phyloP scores from a whole-genome alignment of 192 early-diverging fungal species.

The Coemansia sp. region DNA sequence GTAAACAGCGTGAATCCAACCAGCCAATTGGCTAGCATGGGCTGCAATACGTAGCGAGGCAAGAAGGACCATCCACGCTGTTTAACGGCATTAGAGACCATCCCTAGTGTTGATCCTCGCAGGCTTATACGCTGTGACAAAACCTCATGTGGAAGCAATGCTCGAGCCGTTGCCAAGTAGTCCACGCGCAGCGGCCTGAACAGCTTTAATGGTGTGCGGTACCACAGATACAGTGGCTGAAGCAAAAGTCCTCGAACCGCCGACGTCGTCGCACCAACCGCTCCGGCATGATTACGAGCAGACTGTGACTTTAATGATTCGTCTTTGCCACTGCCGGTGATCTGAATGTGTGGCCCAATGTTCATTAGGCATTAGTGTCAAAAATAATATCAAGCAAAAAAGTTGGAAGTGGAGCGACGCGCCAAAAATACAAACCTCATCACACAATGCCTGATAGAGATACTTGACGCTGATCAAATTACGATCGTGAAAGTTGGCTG shows the following conservation, averaged over 20 bases:
- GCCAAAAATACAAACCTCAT: too few relatives aligned
- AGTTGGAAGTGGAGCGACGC: too few relatives aligned
- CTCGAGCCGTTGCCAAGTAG: slow-evolving; percentile 77
- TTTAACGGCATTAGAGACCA: slow-evolving; percentile 71
- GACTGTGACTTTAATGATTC: slow-evolving; percentile 21
- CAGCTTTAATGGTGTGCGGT: slow-evolving; percentile 63
- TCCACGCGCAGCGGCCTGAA: slow-evolving; percentile 80
- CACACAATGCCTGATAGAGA: background rate
- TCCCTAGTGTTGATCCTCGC: slow-evolving; percentile 71
- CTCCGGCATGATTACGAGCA: slow-evolving; percentile 50
- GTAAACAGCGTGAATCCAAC: slow-evolving; percentile 79
- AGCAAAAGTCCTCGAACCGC: slow-evolving; percentile 51
- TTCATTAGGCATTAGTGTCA: slow-evolving; percentile 33
- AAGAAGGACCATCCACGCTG: slow-evolving; percentile 72
- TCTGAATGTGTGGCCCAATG: slow-evolving; percentile 28
- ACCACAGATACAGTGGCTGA: slow-evolving; percentile 59
- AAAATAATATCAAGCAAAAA: background rate
- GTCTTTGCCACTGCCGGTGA: slow-evolving; percentile 14
- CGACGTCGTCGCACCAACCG: slow-evolving; percentile 56
- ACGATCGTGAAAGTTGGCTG: background rate
- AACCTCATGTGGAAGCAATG: slow-evolving; percentile 64
- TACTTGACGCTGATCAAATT: background rate
- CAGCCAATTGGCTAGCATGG: slow-evolving; percentile 72
- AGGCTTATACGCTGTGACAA: slow-evolving; percentile 51
- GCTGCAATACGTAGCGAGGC: slow-evolving; percentile 72